Evolutionary conservation across 805 yeast species (phyloP).

Genomic region (Metschnikowia noctiluminum): DNA sequence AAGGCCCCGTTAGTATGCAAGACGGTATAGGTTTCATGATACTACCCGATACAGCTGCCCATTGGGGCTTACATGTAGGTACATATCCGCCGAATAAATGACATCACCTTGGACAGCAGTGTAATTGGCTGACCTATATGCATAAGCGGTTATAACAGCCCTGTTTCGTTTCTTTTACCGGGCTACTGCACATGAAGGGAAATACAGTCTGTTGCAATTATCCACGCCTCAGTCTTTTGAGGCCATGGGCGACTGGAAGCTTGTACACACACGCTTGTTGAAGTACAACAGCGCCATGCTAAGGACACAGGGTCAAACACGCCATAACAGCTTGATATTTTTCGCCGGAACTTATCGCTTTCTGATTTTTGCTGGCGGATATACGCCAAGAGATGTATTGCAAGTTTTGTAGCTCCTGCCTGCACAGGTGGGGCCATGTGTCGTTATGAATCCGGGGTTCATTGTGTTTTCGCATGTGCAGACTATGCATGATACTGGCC

Average conservation of each 20-base stretch:
- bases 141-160: neutral
- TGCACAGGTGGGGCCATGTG: too few relatives aligned
- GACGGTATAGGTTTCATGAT: neutral
- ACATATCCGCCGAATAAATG: neutral
- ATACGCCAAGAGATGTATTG: too few relatives aligned
- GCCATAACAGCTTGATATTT: neutral
- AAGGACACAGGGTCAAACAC: neutral
- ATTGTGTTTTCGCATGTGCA: slow-evolving; percentile 1
- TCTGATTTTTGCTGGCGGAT: neutral
- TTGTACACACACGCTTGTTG: neutral
- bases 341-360: neutral
- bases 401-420: too few relatives aligned
- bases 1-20: neutral
- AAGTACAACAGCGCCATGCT: neutral
- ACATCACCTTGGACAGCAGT: neutral
- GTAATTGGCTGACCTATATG: neutral
- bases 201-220: neutral
- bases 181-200: neutral
- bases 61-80: neutral
- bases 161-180: neutral
- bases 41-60: neutral
- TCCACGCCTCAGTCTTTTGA: neutral
- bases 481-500: slow-evolving; percentile 2
- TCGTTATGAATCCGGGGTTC: slow-evolving; percentile 1
- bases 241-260: neutral